Evolutionary conservation across 1,139 yeast species (phyloP).

Genomic region (Diutina scorzettiae): DNA sequence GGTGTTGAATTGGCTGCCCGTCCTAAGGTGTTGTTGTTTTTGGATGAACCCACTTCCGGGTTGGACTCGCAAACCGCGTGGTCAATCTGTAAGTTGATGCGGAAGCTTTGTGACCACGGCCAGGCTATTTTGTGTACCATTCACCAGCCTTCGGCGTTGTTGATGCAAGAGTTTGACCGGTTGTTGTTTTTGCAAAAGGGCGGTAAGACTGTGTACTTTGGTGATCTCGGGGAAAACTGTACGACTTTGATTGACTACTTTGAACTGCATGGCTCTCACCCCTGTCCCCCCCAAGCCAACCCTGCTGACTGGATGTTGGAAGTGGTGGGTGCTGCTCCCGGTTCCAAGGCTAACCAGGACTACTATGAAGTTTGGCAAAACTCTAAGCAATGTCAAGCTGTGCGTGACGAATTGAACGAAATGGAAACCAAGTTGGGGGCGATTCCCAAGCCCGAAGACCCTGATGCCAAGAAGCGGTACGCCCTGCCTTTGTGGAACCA

Average conservation of each 20-base stretch:
- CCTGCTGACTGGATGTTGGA: conserved; percentile 22
- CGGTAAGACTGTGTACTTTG: conserved; percentile 12
- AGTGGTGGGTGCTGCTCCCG: conserved; percentile 75
- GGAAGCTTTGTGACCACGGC: conserved; percentile 65
- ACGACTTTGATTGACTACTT: conserved; percentile 11
- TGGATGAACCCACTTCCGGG: conserved; percentile 93
- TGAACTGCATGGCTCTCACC: conserved; percentile 13
- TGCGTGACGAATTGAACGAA: conserved; percentile 26
- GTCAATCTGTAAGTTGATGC: conserved; percentile 69
- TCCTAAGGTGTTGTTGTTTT: conserved; percentile 66
- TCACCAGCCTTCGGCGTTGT: conserved; percentile 73
- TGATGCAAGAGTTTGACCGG: conserved; percentile 70
- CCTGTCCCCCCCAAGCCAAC: conserved; percentile 13
- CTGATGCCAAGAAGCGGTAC: conserved; percentile 9
- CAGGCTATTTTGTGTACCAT: conserved; percentile 78
- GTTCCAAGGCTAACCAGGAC: conserved; percentile 52
- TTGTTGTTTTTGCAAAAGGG: conserved; percentile 60
- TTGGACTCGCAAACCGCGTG: conserved; percentile 88
- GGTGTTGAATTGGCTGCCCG: conserved; percentile 86
- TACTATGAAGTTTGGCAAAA: conserved; percentile 56
- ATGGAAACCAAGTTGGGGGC: conserved; percentile 36
- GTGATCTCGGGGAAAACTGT: conserved; percentile 12
- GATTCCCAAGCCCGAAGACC: conserved; percentile 10
- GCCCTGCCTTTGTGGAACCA: conserved; percentile 12
- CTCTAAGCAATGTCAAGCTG: conserved; percentile 40